phyloP scores from a whole-genome alignment of 2,329 filamentous ascomycete genomes.

The Stenocarpella maydis region DNA sequence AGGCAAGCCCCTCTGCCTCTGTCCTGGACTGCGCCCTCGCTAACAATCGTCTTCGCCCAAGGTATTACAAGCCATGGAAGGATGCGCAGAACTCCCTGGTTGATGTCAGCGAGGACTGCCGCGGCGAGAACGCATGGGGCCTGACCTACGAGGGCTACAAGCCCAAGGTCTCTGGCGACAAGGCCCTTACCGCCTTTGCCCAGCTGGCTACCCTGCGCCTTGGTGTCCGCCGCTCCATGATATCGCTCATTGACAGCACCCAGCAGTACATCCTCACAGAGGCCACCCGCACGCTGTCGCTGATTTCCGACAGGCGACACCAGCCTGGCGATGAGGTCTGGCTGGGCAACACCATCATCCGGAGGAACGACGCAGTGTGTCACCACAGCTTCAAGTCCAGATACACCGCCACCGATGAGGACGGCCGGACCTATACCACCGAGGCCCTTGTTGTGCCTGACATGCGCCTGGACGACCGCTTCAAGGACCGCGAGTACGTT shows the following conservation, averaged over 20 bases:
- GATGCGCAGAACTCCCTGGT: constrained; percentile 27
- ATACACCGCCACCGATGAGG: constrained; percentile 51
- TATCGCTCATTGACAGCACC: constrained; percentile 30
- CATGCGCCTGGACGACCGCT: constrained; percentile 31
- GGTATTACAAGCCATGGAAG: constrained; percentile 34
- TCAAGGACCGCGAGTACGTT: constrained; percentile 29
- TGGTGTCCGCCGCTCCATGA: constrained; percentile 52
- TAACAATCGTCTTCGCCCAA: background rate
- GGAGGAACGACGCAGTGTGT: constrained; percentile 39
- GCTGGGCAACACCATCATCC: constrained; percentile 30
- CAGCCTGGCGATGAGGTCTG: constrained; percentile 28
- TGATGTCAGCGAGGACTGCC: background rate
- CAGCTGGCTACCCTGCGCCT: constrained; percentile 60
- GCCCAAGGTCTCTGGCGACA: constrained; percentile 47
- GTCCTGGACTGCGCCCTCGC: background rate
- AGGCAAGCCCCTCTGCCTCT: constrained; percentile 9
- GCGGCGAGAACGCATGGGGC: constrained; percentile 7
- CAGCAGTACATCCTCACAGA: constrained; percentile 30
- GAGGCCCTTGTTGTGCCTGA: constrained; percentile 29
- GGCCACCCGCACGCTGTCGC: constrained; percentile 23
- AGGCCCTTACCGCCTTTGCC: constrained; percentile 54
- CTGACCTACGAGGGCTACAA: constrained; percentile 42
- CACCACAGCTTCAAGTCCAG: constrained; percentile 27
- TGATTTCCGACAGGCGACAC: constrained; percentile 45
- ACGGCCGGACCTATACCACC: constrained; percentile 36